phyloP scores from a whole-genome alignment of 805 yeast species.

The Diddensiella caesifluorescens region DNA sequence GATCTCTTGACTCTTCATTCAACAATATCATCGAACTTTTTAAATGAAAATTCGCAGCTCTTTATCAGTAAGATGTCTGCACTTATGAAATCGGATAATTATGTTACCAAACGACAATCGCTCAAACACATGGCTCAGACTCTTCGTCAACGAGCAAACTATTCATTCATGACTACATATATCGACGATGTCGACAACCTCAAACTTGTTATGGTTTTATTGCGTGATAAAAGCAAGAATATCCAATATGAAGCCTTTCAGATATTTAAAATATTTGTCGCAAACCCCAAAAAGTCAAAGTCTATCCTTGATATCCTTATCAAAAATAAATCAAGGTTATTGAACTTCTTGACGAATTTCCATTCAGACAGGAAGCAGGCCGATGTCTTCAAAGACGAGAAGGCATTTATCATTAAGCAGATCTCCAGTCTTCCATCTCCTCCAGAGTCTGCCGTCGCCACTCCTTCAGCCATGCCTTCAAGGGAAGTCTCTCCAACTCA shows the following conservation, averaged over 20 bases:
- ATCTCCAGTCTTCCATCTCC: slow-evolving; percentile 41
- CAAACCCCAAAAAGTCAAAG: slow-evolving; percentile 85
- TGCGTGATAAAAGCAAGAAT: slow-evolving; percentile 85
- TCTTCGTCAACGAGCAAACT: slow-evolving; percentile 66
- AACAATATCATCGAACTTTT: slow-evolving; percentile 63
- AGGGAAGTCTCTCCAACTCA: slow-evolving; percentile 2
- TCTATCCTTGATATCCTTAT: slow-evolving; percentile 73
- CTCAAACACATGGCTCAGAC: slow-evolving; percentile 66
- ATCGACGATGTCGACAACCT: slow-evolving; percentile 77
- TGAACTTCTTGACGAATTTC: slow-evolving; percentile 63
- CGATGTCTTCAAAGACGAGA: slow-evolving; percentile 66
- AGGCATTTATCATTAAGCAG: slow-evolving; percentile 70
- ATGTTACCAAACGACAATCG: slow-evolving; percentile 90
- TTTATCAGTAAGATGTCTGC: slow-evolving; percentile 63
- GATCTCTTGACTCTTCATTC: slow-evolving; percentile 69
- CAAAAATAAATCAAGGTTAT: slow-evolving; percentile 74
- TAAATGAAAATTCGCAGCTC: slow-evolving; percentile 47
- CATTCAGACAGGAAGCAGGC: slow-evolving; percentile 59
- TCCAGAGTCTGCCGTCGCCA: slow-evolving; percentile 8
- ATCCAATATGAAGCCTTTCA: slow-evolving; percentile 88
- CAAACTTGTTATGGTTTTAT: slow-evolving; percentile 76
- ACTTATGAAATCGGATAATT: slow-evolving; percentile 69
- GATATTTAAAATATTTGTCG: slow-evolving; percentile 91
- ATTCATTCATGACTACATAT: slow-evolving; percentile 65
- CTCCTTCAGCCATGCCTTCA: slow-evolving; percentile 7